A percentile compares a stretch with the other conserved stretches of the same genome.
These are phyloP conservation scores for Venturia aucupariae DNA, from an alignment of 2,329 filamentous ascomycete species.

Conservation along the genomic window DNA sequence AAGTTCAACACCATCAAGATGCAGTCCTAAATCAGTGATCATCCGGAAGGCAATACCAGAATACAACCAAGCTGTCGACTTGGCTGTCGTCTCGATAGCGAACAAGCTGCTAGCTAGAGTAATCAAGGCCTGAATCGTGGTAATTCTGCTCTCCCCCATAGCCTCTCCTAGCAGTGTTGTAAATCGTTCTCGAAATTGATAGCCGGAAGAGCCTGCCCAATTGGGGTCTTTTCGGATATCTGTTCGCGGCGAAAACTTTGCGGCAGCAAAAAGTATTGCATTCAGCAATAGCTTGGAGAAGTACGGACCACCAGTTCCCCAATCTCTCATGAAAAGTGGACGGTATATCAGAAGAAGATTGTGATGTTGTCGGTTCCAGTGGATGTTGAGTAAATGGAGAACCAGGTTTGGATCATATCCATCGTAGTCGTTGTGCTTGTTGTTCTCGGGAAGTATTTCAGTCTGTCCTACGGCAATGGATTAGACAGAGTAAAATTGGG, in stretches of 20 bases:
- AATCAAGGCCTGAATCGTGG: constrained; percentile 40
- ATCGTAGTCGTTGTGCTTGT: constrained; percentile 13
- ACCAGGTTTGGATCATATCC: constrained; percentile 14
- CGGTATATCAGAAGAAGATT: constrained; percentile 39
- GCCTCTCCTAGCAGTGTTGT: constrained; percentile 35
- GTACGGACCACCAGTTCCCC: constrained; percentile 44
- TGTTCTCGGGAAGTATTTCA: constrained; percentile 8
- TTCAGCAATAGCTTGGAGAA: constrained; percentile 47
- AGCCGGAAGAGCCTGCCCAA: constrained; percentile 37
- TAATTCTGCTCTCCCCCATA: constrained; percentile 38
- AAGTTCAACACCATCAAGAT: constrained; percentile 24
- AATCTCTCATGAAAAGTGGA: constrained; percentile 27
- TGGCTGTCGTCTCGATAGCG: constrained; percentile 15
- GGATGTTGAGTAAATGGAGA: constrained; percentile 16
- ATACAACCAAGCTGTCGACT: constrained; percentile 32
- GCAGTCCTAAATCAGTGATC: constrained; percentile 33
- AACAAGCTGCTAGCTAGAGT: constrained; percentile 14
- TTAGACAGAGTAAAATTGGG: background rate
- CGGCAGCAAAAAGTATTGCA: constrained; percentile 38
- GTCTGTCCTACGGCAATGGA: constrained; percentile 1
- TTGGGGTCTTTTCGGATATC: constrained; percentile 36
- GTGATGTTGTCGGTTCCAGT: constrained; percentile 42
- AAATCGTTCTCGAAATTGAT: constrained; percentile 27
- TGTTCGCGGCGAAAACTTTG: constrained; percentile 35
- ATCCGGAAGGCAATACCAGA: constrained; percentile 34